Evolutionary conservation across 2,329 filamentous ascomycete genomes (phyloP), one percentile per base, ranked within the genome.

Genomic region (Cercospora sp.): DNA sequence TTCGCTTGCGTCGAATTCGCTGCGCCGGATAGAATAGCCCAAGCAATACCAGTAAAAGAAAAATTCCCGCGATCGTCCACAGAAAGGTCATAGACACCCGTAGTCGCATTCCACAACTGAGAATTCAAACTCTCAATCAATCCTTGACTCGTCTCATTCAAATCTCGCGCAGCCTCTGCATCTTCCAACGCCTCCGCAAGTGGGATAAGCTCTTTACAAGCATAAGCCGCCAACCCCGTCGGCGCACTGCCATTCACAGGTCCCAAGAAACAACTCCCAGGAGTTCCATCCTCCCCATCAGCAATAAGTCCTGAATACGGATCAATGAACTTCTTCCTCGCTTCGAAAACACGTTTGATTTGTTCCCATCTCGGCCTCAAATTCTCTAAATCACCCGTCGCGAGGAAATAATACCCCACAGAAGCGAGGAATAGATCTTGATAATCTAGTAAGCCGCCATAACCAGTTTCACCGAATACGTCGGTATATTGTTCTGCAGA

Each of bases 111-210:
- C 79, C 79, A 81, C 9, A 81, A 75, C 1, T 74, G 67, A 1
- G 60, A 39, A 60, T 80, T 78, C 20, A 80, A 73, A 13, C 74
- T 73, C 3, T 65, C 53, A n/a, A 64, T 69, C 10, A 80, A 62
- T 10, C 63, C 66, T 0, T 28, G 16, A 9, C 78, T 75, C 1
- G 73, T 71, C 3, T 55, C 30, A 5, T 60, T 62, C 61, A 79
- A 79, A 6, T 66, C 31, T 1, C 45, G 20, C 4, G 74, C 77
- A 2, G 76, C 67, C 7, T 63, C 55, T 0, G 64, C 70, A 31
- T 81, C 79, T 20, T 73, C 72, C n/a, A 78, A 31, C 5, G 77
- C 78, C 26, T 58, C 63, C 13, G 79, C 79, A 10, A 81, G 64
- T 12, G 71, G 68, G 6, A 72, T 72, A 1, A 79, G 67, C 13